Evolutionary conservation across 371 early-diverging fungal species (phyloP).

Genomic region (Mucor sp.): DNA sequence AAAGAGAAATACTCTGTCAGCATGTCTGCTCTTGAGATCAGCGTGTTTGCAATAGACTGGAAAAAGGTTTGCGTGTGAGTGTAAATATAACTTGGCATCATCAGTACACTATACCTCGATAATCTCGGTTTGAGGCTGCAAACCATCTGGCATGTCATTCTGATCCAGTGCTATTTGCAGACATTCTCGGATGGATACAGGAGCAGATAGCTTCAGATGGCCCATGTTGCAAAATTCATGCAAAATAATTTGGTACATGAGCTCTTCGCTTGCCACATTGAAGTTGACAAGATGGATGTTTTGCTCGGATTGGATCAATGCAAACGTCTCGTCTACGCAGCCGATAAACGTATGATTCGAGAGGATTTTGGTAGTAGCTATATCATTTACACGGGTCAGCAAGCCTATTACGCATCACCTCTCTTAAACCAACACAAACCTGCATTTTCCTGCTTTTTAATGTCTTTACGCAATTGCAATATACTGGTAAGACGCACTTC

Average conservation of each 20-base stretch:
- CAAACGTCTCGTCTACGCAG: slow-evolving; percentile 73
- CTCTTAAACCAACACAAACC: slow-evolving; percentile 35
- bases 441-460: slow-evolving; percentile 60
- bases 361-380: slow-evolving; percentile 74
- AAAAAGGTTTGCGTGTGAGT: not conserved
- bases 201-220: slow-evolving; percentile 57
- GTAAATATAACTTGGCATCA: no score
- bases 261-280: slow-evolving; percentile 71
- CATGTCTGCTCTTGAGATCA: slow-evolving; percentile 75
- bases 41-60: slow-evolving; percentile 55
- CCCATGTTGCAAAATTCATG: slow-evolving; percentile 89
- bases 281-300: slow-evolving; percentile 83
- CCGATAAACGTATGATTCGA: slow-evolving; percentile 88
- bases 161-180: slow-evolving; percentile 64
- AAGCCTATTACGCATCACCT: not conserved
- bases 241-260: slow-evolving; percentile 87
- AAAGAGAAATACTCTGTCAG: slow-evolving; percentile 86
- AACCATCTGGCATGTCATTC: slow-evolving; percentile 42
- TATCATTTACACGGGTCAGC: not conserved
- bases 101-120: slow-evolving; percentile 53
- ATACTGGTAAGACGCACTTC: slow-evolving; percentile 82
- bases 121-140: slow-evolving; percentile 56
- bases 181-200: slow-evolving; percentile 69
- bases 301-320: slow-evolving; percentile 82
- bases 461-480: slow-evolving; percentile 71